Evolutionary conservation across 106 monocot species (phyloP).

Genomic region (Dendrobium officinale): DNA sequence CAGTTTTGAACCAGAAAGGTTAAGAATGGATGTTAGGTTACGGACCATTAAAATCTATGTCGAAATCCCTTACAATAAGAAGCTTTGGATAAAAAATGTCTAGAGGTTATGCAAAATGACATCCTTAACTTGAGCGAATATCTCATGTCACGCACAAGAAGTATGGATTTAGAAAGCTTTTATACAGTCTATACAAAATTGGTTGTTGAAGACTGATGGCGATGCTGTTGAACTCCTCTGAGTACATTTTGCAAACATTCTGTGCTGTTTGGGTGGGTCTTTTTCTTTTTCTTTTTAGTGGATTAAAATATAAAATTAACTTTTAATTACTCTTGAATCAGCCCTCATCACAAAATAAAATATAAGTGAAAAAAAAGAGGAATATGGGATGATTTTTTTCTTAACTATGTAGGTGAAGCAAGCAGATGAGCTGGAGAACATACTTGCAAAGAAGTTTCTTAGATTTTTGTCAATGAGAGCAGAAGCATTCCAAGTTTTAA

Average conservation of each 20-base stretch:
- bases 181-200: not conserved
- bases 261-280: not conserved
- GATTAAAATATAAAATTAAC: not conserved
- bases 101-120: not conserved
- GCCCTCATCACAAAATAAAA: not conserved
- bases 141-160: not conserved
- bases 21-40: not conserved
- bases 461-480: constrained; percentile 99
- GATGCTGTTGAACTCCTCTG: too few relatives aligned
- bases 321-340: not conserved
- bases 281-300: not conserved
- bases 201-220: not conserved
- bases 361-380: not conserved
- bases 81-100: not conserved
- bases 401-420: constrained; percentile 65
- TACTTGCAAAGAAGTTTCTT: constrained; percentile 91
- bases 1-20: too few relatives aligned
- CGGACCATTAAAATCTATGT: not conserved
- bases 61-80: not conserved
- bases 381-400: constrained; percentile 6
- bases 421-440: constrained; percentile 93
- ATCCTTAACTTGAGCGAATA: not conserved
- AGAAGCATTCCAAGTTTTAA: constrained; percentile 94
- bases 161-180: not conserved
- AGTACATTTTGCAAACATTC: not conserved